A percentile compares a stretch with the other conserved stretches of the same genome.
These are phyloP conservation scores for Podaxis sp. DNA, from an alignment of 768 basidiomycete species.

Conservation along the genomic window DNA sequence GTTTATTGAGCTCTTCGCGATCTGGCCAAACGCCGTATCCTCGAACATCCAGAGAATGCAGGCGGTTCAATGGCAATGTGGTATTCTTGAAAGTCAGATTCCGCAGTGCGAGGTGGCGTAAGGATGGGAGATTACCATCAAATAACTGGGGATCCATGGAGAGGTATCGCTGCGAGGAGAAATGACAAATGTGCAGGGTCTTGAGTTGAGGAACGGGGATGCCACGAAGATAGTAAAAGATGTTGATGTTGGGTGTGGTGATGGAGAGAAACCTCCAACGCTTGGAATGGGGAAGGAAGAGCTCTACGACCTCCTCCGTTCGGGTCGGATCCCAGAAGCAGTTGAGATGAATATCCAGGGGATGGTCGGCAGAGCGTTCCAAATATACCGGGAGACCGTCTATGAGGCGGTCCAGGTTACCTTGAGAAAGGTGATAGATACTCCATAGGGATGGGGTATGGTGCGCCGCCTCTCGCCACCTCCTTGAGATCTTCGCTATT, in stretches of 20 bases:
- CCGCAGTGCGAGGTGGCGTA: slow-evolving; percentile 26
- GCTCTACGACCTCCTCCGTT: slow-evolving; percentile 24
- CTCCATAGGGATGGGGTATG: slow-evolving; percentile 34
- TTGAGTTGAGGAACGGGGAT: slow-evolving; percentile 24
- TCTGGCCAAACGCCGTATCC: slow-evolving; percentile 31
- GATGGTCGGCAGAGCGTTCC: slow-evolving; percentile 27
- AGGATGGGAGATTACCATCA: slow-evolving; percentile 22
- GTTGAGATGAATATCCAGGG: slow-evolving; percentile 27
- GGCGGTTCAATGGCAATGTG: slow-evolving; percentile 20
- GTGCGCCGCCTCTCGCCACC: slow-evolving; percentile 24
- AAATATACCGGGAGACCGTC: slow-evolving; percentile 25
- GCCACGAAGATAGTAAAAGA: slow-evolving; percentile 24
- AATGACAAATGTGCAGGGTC: slow-evolving; percentile 25
- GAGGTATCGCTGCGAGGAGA: slow-evolving; percentile 22
- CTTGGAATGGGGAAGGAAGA: slow-evolving; percentile 27
- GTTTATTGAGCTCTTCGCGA: slow-evolving; percentile 22
- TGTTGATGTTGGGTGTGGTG: slow-evolving; percentile 22
- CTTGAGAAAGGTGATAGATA: slow-evolving; percentile 26
- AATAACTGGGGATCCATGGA: slow-evolving; percentile 22
- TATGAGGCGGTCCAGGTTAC: slow-evolving; percentile 22
- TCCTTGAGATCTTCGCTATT: slow-evolving; percentile 23
- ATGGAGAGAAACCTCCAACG: slow-evolving; percentile 30
- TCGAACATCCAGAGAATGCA: slow-evolving; percentile 29
- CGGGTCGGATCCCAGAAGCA: slow-evolving; percentile 27
- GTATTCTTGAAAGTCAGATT: slow-evolving; percentile 27